A percentile compares a stretch with the other conserved stretches of the same genome.
Evolutionary conservation across 2,329 filamentous ascomycete species (phyloP).

Genomic region (Aspergillus sp.): DNA sequence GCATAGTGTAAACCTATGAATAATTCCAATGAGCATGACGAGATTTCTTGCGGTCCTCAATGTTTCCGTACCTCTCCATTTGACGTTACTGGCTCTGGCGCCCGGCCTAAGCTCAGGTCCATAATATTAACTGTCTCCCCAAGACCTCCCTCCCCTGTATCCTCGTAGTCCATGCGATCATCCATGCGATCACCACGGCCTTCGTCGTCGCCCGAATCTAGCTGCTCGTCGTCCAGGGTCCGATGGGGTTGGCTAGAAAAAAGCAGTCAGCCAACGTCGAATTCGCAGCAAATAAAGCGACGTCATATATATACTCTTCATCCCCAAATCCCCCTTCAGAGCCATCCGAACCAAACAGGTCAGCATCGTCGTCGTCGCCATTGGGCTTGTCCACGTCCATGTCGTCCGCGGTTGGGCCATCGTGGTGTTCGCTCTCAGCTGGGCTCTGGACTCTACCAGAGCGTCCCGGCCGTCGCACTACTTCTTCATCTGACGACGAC

Average conservation of each 20-base stretch:
- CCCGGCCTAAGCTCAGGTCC: constrained; percentile 50
- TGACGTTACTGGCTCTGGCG: constrained; percentile 47
- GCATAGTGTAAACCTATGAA: constrained; percentile 51
- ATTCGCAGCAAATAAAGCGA: not conserved
- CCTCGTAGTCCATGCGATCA: constrained; percentile 39
- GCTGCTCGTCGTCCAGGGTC: constrained; percentile 52
- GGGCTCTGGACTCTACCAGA: constrained; percentile 16
- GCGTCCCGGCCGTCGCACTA: constrained; percentile 28
- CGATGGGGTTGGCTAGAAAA: constrained; percentile 29
- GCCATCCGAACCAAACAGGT: constrained; percentile 41
- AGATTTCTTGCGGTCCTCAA: not conserved
- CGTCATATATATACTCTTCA: constrained; percentile 19
- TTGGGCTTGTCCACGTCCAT: constrained; percentile 26
- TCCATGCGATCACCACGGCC: constrained; percentile 46
- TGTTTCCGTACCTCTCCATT: constrained; percentile 29
- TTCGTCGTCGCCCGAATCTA: constrained; percentile 57
- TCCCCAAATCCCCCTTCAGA: constrained; percentile 34
- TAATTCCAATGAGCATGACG: not conserved
- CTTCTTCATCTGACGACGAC: constrained; percentile 34
- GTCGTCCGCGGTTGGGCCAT: constrained; percentile 6
- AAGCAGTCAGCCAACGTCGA: constrained; percentile 9
- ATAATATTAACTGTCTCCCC: constrained; percentile 44
- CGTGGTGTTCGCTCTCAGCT: constrained; percentile 15
- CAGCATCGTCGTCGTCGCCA: constrained; percentile 32
- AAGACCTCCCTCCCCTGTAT: constrained; percentile 33